Conservation (phyloP, 208 protist genomes). For the Borovskyia barvae region DNA sequence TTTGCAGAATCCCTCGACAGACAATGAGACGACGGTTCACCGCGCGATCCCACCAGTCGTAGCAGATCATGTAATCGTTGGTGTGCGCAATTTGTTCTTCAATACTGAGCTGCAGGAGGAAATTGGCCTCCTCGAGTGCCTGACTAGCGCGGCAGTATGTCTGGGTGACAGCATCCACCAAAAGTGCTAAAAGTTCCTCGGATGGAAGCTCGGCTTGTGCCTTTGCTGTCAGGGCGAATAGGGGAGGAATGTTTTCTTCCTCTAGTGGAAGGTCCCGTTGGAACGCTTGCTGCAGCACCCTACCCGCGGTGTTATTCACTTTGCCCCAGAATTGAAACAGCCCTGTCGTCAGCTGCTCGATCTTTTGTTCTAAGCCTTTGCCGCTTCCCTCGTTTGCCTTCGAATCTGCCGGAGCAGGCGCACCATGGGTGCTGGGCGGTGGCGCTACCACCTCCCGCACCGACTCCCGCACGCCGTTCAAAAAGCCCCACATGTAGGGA, state of each 20-base stretch:
- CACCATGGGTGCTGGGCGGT: neutral
- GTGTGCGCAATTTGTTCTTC: slow-evolving; percentile 70
- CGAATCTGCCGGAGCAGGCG: neutral
- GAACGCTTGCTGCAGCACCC: slow-evolving; percentile 28
- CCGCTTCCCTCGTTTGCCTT: neutral
- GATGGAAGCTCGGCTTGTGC: slow-evolving; percentile 21
- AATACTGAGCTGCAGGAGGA: slow-evolving; percentile 53
- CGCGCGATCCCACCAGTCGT: slow-evolving; percentile 52
- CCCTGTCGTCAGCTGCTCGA: slow-evolving; percentile 14
- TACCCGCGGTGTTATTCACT: slow-evolving; percentile 32
- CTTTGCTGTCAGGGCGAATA: slow-evolving; percentile 33
- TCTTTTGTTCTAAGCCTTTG: slow-evolving; percentile 5
- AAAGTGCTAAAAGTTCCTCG: slow-evolving; percentile 29
- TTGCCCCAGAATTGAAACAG: slow-evolving; percentile 30
- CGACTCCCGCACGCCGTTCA: slow-evolving; percentile 24
- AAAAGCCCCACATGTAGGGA: slow-evolving; percentile 32
- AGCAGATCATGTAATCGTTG: slow-evolving; percentile 50
- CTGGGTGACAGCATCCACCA: slow-evolving; percentile 42
- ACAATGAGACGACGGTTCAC: slow-evolving; percentile 40
- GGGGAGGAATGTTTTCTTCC: slow-evolving; percentile 21
- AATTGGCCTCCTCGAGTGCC: slow-evolving; percentile 42
- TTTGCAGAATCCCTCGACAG: slow-evolving; percentile 37
- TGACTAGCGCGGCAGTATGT: slow-evolving; percentile 21
- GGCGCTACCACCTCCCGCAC: slow-evolving; percentile 23
- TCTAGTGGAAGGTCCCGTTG: slow-evolving; percentile 14